These are phyloP conservation scores for Xylaria curta DNA, from an alignment of 495 filamentous ascomycete species.

Conservation along the genomic window DNA sequence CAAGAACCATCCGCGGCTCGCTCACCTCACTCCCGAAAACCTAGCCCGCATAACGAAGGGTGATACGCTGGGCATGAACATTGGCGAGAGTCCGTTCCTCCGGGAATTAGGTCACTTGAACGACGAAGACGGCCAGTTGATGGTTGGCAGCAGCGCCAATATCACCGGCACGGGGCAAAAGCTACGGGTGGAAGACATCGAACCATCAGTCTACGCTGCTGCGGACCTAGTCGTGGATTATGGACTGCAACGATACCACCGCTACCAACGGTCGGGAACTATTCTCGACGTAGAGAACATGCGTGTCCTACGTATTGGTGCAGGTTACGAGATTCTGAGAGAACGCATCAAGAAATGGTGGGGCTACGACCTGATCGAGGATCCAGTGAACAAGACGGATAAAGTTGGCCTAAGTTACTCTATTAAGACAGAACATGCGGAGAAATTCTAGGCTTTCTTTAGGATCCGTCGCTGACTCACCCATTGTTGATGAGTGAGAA, in stretches of 20 bases:
- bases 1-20: constrained; percentile 27
- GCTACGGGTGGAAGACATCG: constrained; percentile 43
- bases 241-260: constrained; percentile 39
- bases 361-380: constrained; percentile 16
- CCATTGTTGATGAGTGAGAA: background rate
- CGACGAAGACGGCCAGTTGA: constrained; percentile 31
- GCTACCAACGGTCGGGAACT: constrained; percentile 34
- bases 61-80: constrained; percentile 35
- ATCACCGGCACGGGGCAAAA: constrained; percentile 39
- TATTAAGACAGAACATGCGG: constrained; percentile 19
- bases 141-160: constrained; percentile 41
- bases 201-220: constrained; percentile 32
- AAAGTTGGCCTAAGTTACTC: constrained; percentile 22
- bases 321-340: constrained; percentile 37
- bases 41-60: constrained; percentile 31
- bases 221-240: constrained; percentile 45
- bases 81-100: constrained; percentile 33
- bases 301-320: constrained; percentile 38
- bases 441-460: background rate
- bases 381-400: constrained; percentile 27
- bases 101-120: constrained; percentile 34
- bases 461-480: background rate
- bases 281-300: constrained; percentile 37
- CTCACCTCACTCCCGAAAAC: constrained; percentile 15
- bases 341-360: constrained; percentile 34